phyloP scores from a whole-genome alignment of 2,329 filamentous ascomycete genomes.

The Aspergillus brasiliensis region DNA sequence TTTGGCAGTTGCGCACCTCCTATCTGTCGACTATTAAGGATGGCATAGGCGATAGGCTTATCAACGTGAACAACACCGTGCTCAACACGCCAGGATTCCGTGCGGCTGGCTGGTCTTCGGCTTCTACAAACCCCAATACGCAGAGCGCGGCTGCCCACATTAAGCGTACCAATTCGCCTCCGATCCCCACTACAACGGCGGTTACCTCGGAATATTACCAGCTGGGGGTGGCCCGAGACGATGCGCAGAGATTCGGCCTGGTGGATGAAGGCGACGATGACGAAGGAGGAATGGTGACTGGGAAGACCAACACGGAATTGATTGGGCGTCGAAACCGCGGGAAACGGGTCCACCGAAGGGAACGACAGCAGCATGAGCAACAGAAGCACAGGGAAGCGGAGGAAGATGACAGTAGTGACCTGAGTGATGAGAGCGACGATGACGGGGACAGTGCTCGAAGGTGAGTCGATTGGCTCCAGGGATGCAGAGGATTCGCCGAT shows the following conservation, averaged over 20 bases:
- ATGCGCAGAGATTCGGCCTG: constrained; percentile 22
- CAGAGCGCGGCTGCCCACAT: constrained; percentile 54
- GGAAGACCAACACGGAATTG: constrained; percentile 58
- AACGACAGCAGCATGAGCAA: constrained; percentile 50
- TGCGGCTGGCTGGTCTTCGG: constrained; percentile 61
- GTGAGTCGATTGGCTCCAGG: constrained; percentile 22
- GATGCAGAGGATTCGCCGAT: not conserved
- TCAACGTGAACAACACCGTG: constrained; percentile 64
- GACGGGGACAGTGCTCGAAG: constrained; percentile 52
- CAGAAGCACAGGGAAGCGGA: constrained; percentile 59
- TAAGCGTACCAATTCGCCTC: constrained; percentile 67
- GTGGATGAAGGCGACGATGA: constrained; percentile 60
- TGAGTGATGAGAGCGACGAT: constrained; percentile 68
- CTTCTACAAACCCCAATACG: constrained; percentile 35
- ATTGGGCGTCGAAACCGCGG: constrained; percentile 50
- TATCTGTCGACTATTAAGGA: constrained; percentile 67
- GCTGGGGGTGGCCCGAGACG: constrained; percentile 40
- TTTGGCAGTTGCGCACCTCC: constrained; percentile 66
- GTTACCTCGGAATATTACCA: constrained; percentile 66
- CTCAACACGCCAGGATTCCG: constrained; percentile 67
- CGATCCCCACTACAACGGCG: constrained; percentile 61
- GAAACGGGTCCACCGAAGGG: constrained; percentile 36
- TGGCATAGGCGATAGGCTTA: constrained; percentile 66
- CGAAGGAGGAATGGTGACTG: constrained; percentile 65
- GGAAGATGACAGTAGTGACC: constrained; percentile 67